phyloP scores from a whole-genome alignment of 495 filamentous ascomycete species.

The Hypoxylon perforatum region DNA sequence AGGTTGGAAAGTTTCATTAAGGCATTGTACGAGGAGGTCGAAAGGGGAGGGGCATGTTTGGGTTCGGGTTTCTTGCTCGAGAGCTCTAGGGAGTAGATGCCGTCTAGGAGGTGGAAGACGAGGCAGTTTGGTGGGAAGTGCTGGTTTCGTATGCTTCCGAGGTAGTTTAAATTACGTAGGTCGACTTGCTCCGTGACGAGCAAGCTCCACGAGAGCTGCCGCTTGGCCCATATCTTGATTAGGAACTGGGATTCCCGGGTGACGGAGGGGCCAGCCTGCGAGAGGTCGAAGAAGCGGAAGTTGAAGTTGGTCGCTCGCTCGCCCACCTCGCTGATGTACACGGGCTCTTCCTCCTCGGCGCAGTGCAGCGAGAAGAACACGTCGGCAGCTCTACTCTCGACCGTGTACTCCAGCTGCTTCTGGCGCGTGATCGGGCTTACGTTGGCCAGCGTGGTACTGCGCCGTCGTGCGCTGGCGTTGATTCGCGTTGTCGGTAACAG shows the following conservation, averaged over 20 bases:
- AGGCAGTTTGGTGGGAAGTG: constrained; percentile 87
- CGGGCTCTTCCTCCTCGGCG: constrained; percentile 70
- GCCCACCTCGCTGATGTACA: constrained; percentile 90
- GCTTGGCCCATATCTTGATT: constrained; percentile 82
- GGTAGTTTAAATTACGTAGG: constrained; percentile 78
- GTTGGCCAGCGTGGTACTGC: constrained; percentile 77
- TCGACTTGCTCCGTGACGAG: constrained; percentile 78
- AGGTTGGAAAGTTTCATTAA: constrained; percentile 90
- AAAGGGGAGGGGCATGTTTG: constrained; percentile 54
- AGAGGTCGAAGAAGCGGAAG: constrained; percentile 88
- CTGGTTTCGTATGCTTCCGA: constrained; percentile 81
- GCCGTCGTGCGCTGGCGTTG: constrained; percentile 64
- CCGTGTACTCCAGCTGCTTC: constrained; percentile 78
- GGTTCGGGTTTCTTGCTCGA: constrained; percentile 57
- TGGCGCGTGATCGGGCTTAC: constrained; percentile 75
- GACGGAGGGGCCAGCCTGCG: constrained; percentile 70
- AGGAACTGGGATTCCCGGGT: constrained; percentile 72
- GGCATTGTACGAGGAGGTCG: constrained; percentile 88
- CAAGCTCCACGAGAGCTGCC: constrained; percentile 67
- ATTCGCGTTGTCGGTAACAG: constrained; percentile 52
- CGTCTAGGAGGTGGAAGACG: constrained; percentile 88
- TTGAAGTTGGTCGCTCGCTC: constrained; percentile 88
- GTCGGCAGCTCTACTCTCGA: constrained; percentile 79
- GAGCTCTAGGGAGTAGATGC: constrained; percentile 78
- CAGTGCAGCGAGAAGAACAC: constrained; percentile 90